A percentile compares a stretch with the other conserved stretches of the same genome.
phyloP scores from a whole-genome alignment of 148 eudicot genomes.

The Tetragonia tetragonoides region DNA sequence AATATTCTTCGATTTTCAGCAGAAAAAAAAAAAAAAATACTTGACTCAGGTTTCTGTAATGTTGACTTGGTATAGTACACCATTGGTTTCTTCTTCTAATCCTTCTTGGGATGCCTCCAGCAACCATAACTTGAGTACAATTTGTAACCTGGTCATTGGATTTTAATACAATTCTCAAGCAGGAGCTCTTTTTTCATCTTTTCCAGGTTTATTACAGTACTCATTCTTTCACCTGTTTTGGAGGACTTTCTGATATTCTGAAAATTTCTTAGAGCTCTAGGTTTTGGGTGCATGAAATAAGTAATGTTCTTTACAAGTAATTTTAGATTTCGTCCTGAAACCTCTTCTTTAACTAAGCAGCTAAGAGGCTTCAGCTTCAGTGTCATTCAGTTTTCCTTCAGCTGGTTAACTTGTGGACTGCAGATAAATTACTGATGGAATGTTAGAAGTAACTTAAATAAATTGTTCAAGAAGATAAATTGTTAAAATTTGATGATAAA shows the following conservation, averaged over 20 bases:
- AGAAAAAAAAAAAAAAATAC: no score
- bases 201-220: not conserved
- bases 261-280: not conserved
- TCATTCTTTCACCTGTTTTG: not conserved
- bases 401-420: not conserved
- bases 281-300: not conserved
- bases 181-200: not conserved
- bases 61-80: not conserved
- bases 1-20: not conserved
- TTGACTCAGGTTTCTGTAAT: not conserved
- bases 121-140: not conserved
- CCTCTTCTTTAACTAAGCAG: not conserved
- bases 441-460: not conserved
- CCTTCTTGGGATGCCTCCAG: not conserved
- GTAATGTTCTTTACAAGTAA: not conserved
- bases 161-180: not conserved
- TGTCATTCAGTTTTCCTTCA: not conserved
- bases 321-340: not conserved
- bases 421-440: not conserved
- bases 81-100: not conserved
- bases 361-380: not conserved
- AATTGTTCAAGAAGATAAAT: constrained; percentile 4
- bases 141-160: not conserved
- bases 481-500: not conserved
- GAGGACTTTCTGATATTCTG: constrained; percentile 12